Base-by-base conservation (phyloP, 2,329 filamentous ascomycete genomes). In the Claviceps sp. region DNA sequence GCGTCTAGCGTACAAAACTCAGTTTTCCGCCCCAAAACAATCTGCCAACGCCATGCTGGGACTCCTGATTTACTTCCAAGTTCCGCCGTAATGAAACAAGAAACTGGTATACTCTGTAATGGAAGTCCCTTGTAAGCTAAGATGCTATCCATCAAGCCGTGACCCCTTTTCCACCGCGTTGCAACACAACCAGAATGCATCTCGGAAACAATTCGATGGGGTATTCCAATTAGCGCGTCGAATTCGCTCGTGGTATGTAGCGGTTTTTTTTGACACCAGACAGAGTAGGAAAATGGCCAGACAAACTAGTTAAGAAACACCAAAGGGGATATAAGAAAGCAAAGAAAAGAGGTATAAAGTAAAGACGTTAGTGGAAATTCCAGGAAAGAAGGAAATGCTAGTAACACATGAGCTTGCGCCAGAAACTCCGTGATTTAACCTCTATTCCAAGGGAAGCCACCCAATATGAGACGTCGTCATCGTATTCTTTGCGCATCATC, bases 221-320 rank as follows among this genome's bases (percentile, higher is more conserved):
- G 63, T 65, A 65, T 65, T 62, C 30, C 62, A 54, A 54, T 55
- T 56, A 54, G 53, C 51, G 48, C 60, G 56, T 56, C 60, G 57
- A 58, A 59, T 16, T 34, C 41, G 42, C 22, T 24, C 30, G 30
- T 11, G 30, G 10, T 11, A 22, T 4, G 22, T 22, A 30, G 10
- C 30, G 30, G 10, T 3, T 10, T 11, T 30, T 30, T 30, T 30
- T 47, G 30, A 19, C n/a, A 45, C n/a, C 14, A 1, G 30, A 19
- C 46, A 38, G 8, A 4, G 17, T 22, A 24, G 14, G 38, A 38
- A 39, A 50, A 41, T 45, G 19, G 13, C 34, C 11, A n/a, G 19
- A 40, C 4, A 38, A 45, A 14, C 8, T 14, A 44, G 4, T 34
- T 16, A 14, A 40, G n/a, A 40, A 26, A 14, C 17, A 48, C 16